A percentile compares a stretch with the other conserved stretches of the same genome.
phyloP scores from a whole-genome alignment of 2,329 filamentous ascomycete species.

The Dendryphion nanum region DNA sequence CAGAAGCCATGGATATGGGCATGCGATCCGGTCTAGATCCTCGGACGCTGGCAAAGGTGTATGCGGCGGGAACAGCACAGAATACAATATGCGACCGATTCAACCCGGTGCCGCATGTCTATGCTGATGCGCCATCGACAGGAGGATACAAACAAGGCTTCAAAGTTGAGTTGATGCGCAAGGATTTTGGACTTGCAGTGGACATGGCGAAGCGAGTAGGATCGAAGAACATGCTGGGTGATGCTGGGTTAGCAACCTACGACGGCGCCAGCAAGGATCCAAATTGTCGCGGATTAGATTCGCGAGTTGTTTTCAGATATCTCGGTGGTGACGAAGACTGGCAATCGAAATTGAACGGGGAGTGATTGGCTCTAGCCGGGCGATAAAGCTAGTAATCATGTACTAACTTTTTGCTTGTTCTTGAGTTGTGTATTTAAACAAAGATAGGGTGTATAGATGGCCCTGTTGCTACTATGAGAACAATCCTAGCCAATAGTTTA shows the following conservation, averaged over 20 bases:
- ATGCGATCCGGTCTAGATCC: constrained; percentile 59
- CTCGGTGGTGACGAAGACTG: constrained; percentile 55
- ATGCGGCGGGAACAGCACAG: constrained; percentile 52
- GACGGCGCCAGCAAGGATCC: constrained; percentile 51
- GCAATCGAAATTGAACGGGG: constrained; percentile 22
- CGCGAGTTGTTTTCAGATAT: constrained; percentile 57
- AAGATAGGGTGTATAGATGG: no score
- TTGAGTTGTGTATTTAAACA: no score
- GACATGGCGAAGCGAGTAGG: constrained; percentile 56
- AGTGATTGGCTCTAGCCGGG: constrained; percentile 6
- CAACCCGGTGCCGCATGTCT: constrained; percentile 53
- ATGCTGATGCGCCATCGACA: constrained; percentile 47
- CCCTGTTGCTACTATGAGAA: no score
- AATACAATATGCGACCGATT: constrained; percentile 53
- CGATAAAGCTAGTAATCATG: neutral
- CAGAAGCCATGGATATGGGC: constrained; percentile 61
- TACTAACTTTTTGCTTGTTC: no score
- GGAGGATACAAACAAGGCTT: constrained; percentile 56
- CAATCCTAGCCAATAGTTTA: no score
- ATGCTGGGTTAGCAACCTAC: constrained; percentile 52
- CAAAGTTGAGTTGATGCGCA: constrained; percentile 59
- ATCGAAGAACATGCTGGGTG: constrained; percentile 50
- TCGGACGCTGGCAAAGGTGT: constrained; percentile 52
- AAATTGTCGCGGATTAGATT: constrained; percentile 55
- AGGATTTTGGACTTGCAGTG: constrained; percentile 57